Evolutionary conservation across 495 filamentous ascomycete species (phyloP).

Genomic region (Penicillium lagena): DNA sequence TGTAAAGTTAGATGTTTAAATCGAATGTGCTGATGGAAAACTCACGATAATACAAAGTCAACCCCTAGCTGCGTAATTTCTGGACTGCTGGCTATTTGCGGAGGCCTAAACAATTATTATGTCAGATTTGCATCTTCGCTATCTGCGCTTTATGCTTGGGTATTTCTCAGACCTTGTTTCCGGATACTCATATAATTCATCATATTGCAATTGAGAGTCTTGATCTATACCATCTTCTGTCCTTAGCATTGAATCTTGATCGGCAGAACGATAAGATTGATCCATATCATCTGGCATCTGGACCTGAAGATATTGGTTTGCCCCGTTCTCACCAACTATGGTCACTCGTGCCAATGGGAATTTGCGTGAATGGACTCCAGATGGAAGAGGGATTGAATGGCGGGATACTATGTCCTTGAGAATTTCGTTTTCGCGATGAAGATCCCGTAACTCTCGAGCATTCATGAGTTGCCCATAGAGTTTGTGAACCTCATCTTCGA

Average conservation of each 20-base stretch:
- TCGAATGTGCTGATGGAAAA: background rate
- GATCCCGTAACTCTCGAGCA: background rate
- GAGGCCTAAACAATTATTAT: no score
- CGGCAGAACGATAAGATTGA: background rate
- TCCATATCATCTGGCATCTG: background rate
- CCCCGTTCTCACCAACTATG: background rate
- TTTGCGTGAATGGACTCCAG: background rate
- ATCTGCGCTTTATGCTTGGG: no score
- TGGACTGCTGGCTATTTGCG: background rate
- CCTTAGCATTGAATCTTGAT: background rate
- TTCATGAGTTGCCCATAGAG: background rate
- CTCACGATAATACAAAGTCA: slow-evolving; percentile 15
- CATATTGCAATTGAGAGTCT: no score
- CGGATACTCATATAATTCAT: no score
- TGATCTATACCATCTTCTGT: no score
- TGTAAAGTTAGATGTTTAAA: background rate
- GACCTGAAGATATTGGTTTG: slow-evolving; percentile 1
- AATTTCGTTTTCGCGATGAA: slow-evolving; percentile 2
- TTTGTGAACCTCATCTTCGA: slow-evolving; percentile 5
- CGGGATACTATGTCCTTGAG: slow-evolving; percentile 1
- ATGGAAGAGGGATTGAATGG: slow-evolving; percentile 1
- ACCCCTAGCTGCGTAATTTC: slow-evolving; percentile 5
- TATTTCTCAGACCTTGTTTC: no score
- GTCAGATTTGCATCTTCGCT: background rate
- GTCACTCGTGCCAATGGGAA: background rate